These are phyloP conservation scores for Letharia lupina DNA, from an alignment of 495 filamentous ascomycete species.

Conservation along the genomic window DNA sequence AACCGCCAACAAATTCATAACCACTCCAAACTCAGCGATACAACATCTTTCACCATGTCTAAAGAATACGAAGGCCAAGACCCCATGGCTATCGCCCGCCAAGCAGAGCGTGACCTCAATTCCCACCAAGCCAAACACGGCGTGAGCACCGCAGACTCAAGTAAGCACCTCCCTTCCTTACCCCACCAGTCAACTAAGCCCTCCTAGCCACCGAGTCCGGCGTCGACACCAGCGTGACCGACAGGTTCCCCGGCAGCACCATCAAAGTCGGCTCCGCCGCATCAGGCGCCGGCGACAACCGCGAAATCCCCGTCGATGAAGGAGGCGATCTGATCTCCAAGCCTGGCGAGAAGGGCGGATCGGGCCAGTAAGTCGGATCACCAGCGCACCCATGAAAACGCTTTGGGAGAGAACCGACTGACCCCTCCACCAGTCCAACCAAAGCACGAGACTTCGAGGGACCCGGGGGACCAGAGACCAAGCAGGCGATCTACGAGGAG, in stretches of 20 bases:
- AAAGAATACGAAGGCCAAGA: slow-evolving; percentile 35
- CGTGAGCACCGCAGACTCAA: slow-evolving; percentile 18
- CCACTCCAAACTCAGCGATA: not conserved
- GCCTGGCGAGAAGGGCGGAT: slow-evolving; percentile 17
- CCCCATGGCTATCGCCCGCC: slow-evolving; percentile 33
- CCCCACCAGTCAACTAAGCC: not conserved
- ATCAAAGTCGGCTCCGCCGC: slow-evolving; percentile 38
- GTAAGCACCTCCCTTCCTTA: slow-evolving; percentile 10
- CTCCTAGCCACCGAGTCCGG: slow-evolving; percentile 38
- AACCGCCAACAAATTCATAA: not conserved
- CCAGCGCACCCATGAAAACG: not conserved
- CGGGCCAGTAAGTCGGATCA: slow-evolving; percentile 28
- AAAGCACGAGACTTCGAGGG: slow-evolving; percentile 45
- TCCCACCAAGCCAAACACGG: slow-evolving; percentile 38
- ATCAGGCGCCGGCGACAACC: slow-evolving; percentile 39
- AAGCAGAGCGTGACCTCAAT: slow-evolving; percentile 44
- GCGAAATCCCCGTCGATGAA: slow-evolving; percentile 40
- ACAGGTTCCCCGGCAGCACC: slow-evolving; percentile 35
- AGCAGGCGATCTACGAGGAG: slow-evolving; percentile 30
- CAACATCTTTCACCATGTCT: slow-evolving; percentile 22
- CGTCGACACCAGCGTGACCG: slow-evolving; percentile 32
- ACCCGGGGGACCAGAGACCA: slow-evolving; percentile 40
- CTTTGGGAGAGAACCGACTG: not conserved
- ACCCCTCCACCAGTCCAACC: slow-evolving; percentile 25
- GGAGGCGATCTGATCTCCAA: slow-evolving; percentile 37